Percentiles rank a stretch among this genome's conserved stretches.
phyloP scores from a whole-genome alignment of 345 rosid genomes.

The Acer saccharum region DNA sequence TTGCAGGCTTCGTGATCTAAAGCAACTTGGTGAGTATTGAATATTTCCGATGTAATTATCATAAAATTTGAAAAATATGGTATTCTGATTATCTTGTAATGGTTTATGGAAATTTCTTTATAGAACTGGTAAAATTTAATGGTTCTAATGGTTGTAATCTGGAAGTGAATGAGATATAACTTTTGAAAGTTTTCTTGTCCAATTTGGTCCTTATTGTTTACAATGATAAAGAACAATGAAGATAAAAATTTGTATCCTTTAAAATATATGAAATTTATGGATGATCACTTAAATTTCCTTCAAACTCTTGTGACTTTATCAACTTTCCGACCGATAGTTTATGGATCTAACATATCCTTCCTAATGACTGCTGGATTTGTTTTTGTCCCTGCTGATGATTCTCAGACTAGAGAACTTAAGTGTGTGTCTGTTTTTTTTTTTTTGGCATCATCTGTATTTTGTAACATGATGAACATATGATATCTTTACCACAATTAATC shows the following conservation, averaged over 20 bases:
- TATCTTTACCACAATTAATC: not conserved
- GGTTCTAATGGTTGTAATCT: not conserved
- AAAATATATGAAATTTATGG: not conserved
- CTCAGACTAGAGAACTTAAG: conserved; percentile 2
- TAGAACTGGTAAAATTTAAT: not conserved
- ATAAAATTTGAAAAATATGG: not conserved
- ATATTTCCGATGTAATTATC: not conserved
- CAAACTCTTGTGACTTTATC: not conserved
- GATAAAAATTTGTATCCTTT: not conserved
- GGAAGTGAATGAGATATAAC: not conserved
- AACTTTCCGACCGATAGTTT: not conserved
- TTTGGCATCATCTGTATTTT: not conserved
- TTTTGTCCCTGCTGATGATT: not conserved
- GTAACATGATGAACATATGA: not conserved
- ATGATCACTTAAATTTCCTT: not conserved
- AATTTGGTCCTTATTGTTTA: not conserved
- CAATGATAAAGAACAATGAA: not conserved
- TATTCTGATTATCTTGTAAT: not conserved
- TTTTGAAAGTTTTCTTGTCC: not conserved
- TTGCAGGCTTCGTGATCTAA: conserved; percentile 72
- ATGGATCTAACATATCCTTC: not conserved
- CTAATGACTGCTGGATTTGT: not conserved
- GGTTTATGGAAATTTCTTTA: not conserved
- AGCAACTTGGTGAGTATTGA: conserved; percentile 41
- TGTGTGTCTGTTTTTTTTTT: too few relatives aligned